Conservation (phyloP, 495 filamentous ascomycete species). For the Physcia stellaris region DNA sequence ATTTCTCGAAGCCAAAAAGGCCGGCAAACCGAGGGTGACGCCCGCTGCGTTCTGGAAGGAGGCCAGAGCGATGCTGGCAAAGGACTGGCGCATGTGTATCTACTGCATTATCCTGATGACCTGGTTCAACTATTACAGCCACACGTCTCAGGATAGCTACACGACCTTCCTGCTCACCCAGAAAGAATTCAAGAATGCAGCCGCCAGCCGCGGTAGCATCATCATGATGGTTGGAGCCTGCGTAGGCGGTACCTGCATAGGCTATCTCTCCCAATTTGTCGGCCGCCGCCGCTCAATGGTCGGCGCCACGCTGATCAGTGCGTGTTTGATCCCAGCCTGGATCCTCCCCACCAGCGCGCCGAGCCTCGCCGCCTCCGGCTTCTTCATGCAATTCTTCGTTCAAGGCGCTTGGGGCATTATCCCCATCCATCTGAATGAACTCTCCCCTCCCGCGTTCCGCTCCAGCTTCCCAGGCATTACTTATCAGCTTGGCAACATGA, state of each 20-base stretch:
- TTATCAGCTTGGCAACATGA: no score
- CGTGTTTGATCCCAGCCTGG: slow-evolving; percentile 53
- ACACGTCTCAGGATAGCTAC: slow-evolving; percentile 62
- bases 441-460: slow-evolving; percentile 61
- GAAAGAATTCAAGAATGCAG: slow-evolving; percentile 46
- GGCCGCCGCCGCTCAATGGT: no score
- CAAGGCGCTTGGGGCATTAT: slow-evolving; percentile 70
- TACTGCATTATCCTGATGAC: slow-evolving; percentile 64
- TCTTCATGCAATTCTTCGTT: slow-evolving; percentile 68
- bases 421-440: slow-evolving; percentile 67
- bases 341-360: slow-evolving; percentile 47
- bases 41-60: slow-evolving; percentile 46
- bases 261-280: slow-evolving; percentile 57
- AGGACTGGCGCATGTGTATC: slow-evolving; percentile 58
- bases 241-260: slow-evolving; percentile 57
- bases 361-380: slow-evolving; percentile 48
- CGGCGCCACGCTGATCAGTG: slow-evolving; percentile 41
- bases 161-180: slow-evolving; percentile 60
- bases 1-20: slow-evolving; percentile 49
- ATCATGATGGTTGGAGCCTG: slow-evolving; percentile 62
- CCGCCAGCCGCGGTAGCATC: slow-evolving; percentile 54
- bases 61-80: slow-evolving; percentile 43
- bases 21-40: slow-evolving; percentile 31
- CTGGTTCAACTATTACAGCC: slow-evolving; percentile 49
- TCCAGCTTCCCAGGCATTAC: no score